phyloP scores from a whole-genome alignment of 2,329 filamentous ascomycete species.

The Chaetomiaceae sp. region DNA sequence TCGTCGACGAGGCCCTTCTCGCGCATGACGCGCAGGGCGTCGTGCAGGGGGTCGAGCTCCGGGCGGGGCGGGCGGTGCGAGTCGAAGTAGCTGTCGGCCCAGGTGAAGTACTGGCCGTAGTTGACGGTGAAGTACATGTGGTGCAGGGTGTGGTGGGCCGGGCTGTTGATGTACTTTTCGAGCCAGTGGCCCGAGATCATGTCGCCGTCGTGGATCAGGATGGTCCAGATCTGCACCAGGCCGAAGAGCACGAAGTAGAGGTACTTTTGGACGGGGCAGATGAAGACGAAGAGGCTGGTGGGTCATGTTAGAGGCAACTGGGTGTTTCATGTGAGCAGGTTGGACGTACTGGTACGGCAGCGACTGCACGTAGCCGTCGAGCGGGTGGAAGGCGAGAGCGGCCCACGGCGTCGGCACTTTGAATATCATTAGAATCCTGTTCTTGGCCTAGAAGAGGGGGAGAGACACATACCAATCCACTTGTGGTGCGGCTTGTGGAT shows the following conservation, averaged over 20 bases:
- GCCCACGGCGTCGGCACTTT: constrained; percentile 45
- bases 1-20: constrained; percentile 42
- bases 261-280: constrained; percentile 43
- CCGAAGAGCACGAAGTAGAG: constrained; percentile 42
- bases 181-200: constrained; percentile 44
- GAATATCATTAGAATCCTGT: not conserved
- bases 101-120: constrained; percentile 47
- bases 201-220: constrained; percentile 46
- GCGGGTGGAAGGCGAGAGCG: constrained; percentile 43
- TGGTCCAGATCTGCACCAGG: constrained; percentile 45
- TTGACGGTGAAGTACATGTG: constrained; percentile 48
- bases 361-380: constrained; percentile 43
- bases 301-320: not conserved
- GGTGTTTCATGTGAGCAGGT: not conserved
- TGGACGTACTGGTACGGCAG: constrained; percentile 41
- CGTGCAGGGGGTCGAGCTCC: constrained; percentile 40
- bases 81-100: constrained; percentile 41
- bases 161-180: constrained; percentile 44
- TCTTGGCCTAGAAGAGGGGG: not conserved
- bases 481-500: constrained; percentile 47
- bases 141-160: constrained; percentile 44
- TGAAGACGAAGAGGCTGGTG: constrained; percentile 38
- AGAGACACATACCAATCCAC: constrained; percentile 37
- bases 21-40: constrained; percentile 40
- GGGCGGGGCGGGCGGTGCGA: constrained; percentile 42